Conservation (phyloP, 768 basidiomycete genomes). For the Phylloporus rhodoxanthus region DNA sequence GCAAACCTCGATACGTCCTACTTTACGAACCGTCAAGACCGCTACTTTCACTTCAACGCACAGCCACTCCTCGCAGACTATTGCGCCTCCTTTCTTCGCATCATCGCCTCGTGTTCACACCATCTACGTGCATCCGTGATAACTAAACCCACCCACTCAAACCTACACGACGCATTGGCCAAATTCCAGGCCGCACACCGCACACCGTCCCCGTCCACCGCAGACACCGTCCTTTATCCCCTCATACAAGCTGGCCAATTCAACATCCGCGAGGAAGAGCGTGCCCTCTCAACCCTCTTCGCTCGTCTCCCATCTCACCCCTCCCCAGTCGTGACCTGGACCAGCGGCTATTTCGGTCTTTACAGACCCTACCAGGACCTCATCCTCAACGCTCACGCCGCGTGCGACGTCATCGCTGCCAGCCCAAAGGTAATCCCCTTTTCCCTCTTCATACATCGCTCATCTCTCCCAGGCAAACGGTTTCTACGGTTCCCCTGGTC, state of each 20-base stretch:
- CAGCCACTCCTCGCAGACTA: conserved; percentile 71
- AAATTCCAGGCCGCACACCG: conserved; percentile 51
- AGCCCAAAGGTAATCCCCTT: conserved; percentile 62
- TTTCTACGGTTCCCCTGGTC: conserved; percentile 82
- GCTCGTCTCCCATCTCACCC: conserved; percentile 33
- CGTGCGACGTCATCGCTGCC: conserved; percentile 75
- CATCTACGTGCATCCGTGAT: no score
- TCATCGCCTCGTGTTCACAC: conserved; percentile 71
- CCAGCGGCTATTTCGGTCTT: conserved; percentile 93
- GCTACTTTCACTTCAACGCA: conserved; percentile 71
- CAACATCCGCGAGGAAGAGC: conserved; percentile 80
- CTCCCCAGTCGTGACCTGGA: conserved; percentile 67
- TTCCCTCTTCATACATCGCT: neutral
- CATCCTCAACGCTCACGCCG: conserved; percentile 52
- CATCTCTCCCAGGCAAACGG: conserved; percentile 74
- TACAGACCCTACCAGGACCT: conserved; percentile 73
- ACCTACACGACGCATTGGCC: conserved; percentile 45
- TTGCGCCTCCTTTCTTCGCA: conserved; percentile 70
- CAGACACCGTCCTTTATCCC: conserved; percentile 62
- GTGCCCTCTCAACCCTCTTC: conserved; percentile 52
- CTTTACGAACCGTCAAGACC: conserved; percentile 92
- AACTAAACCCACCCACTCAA: no score
- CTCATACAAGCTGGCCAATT: conserved; percentile 89
- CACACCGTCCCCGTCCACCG: neutral
- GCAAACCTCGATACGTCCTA: conserved; percentile 93